Base-by-base conservation (phyloP, 1,284 basidiomycete genomes). In the Apiotrichum akiyoshidainum region DNA sequence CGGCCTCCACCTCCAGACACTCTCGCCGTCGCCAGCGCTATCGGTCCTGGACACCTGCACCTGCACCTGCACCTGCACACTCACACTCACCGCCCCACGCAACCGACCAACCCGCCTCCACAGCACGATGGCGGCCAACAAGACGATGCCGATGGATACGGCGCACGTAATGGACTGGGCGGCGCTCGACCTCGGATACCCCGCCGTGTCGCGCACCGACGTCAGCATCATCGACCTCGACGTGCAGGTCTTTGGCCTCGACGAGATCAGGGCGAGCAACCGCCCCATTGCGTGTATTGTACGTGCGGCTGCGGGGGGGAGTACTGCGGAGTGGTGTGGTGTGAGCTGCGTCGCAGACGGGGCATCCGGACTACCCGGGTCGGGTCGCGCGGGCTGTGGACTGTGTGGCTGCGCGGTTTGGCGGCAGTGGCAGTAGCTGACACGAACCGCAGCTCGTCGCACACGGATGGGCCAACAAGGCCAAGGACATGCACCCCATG, bases 391-490 rank as follows among this genome's bases (percentile, higher is more conserved):
- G n/a, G n/a, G n/a, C n/a, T n/a, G n/a, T n/a, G n/a, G n/a, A n/a
- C n/a, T n/a, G n/a, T n/a, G n/a, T n/a, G n/a, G n/a, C n/a, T n/a
- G n/a, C n/a, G n/a, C n/a, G n/a, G n/a, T n/a, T n/a, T n/a, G n/a
- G n/a, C n/a, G n/a, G n/a, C n/a, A n/a, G n/a, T n/a, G n/a, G n/a
- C n/a, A n/a, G n/a, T n/a, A 31, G 37, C 37, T 37, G 37, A 37
- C 37, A 37, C 31, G n/a, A n/a, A n/a, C n/a, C n/a, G n/a, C 47
- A 75, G 73, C 64, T 74, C 17, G 65, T 72, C 8, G 62, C 66
- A 5, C 74, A 76, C 60, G 74, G 74, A 2, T 60, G 70, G 31
- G 66, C 61, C 37, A 67, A 69, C 54, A 68, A 67, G 33, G 63
- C 68, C 21, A 65, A 69, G 39, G 58, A 68, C 26, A 66, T 74